These are phyloP conservation scores for Angomonas ambiguus DNA, from an alignment of 208 protist genomes.

Conservation along the genomic window DNA sequence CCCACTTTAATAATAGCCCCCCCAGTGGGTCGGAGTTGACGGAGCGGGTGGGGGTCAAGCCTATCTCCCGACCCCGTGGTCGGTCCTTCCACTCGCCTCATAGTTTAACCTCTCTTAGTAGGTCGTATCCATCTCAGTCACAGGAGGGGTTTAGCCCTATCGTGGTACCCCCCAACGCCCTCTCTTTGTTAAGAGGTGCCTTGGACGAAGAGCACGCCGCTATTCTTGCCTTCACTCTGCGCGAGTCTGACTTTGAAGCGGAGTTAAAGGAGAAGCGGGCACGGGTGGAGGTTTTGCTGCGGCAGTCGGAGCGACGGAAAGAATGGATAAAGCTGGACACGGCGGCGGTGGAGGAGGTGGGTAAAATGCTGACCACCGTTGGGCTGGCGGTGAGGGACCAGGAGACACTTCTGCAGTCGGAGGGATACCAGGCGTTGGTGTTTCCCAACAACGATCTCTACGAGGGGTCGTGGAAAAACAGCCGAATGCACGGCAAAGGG, in stretches of 20 bases:
- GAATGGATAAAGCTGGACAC: constrained; percentile 37
- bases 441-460: constrained; percentile 84
- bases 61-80: too few species aligned
- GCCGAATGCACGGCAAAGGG: constrained; percentile 79
- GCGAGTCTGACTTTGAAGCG: constrained; percentile 21
- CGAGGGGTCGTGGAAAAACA: constrained; percentile 88
- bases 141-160: constrained; percentile 11
- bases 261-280: constrained; percentile 39
- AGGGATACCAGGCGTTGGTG: constrained; percentile 77
- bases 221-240: constrained; percentile 28
- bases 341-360: constrained; percentile 27
- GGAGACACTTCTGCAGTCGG: constrained; percentile 41
- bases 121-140: not conserved
- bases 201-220: constrained; percentile 40
- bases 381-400: constrained; percentile 55
- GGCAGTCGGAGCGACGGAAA: constrained; percentile 47
- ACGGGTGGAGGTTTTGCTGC: constrained; percentile 34
- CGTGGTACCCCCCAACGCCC: constrained; percentile 34
- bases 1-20: not conserved
- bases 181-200: constrained; percentile 34
- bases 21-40: too few species aligned
- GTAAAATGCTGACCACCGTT: constrained; percentile 44
- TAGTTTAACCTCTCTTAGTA: not conserved
- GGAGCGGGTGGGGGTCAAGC: too few species aligned
- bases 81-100: not conserved